Evolutionary conservation across 2,329 filamentous ascomycete species (phyloP), one percentile per base, ranked within the genome.

Genomic region (Seiridium cupressi): DNA sequence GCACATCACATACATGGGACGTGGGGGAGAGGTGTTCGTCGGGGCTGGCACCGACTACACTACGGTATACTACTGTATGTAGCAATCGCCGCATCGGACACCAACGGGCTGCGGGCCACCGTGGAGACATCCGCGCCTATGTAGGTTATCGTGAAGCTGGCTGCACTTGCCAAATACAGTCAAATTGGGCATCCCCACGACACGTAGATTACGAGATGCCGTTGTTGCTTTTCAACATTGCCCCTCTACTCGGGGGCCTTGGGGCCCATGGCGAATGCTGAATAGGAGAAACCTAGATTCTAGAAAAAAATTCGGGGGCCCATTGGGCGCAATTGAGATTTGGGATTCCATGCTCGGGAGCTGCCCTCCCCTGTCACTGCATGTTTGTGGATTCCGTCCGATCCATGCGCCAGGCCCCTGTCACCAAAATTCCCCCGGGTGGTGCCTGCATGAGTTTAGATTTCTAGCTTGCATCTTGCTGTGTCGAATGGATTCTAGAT

Each of bases 71-170:
- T 54, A 36, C 18, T 18, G 34, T 18, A 36, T 34, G 26, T 54
- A 35, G 54, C 54, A 42, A 57, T 32, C 35, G 34, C 54, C 31
- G 54, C 42, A 47, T 57, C 54, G 54, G 54, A 57, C 54, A 48
- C 40, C 40, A 57, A 57, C 54, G 54, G 54, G 53, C 32, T 40
- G 9, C 26, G 38, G 38, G 38, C 38, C 13, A 42, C 13, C 54
- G 54, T 57, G 54, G 54, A 57, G 54, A 46, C 44, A 57, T 57
- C 54, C 54, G 54, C 54, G 44, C 34, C 18, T 34, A 36, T 13
- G 18, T 26, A 26, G 26, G 54, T n/a, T 47, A 42, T 44, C 51
- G 51, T 44, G 51, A 42, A 32, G 51, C 51, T 55, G 51, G 51
- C n/a, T 55, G 44, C n/a, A 55, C 51, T 55, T 55, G 51, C 51